Conservation (phyloP, 2,329 filamentous ascomycete species). For the Orbilia oligospora region DNA sequence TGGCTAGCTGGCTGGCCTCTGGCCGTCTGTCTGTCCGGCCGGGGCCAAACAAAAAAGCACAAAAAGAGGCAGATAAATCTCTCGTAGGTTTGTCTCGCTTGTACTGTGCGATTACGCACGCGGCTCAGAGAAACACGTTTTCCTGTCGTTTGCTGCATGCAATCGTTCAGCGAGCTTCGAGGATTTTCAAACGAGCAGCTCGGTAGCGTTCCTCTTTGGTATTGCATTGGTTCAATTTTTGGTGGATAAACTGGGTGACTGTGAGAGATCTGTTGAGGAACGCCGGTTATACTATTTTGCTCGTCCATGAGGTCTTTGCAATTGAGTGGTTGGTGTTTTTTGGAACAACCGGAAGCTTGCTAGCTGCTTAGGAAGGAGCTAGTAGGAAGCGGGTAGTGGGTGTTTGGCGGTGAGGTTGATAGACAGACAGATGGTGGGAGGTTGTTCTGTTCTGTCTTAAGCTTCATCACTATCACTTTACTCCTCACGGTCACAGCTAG, state of each 20-base stretch:
- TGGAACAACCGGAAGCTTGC: no score
- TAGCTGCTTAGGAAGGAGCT: no score
- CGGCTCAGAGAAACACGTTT: constrained; percentile 54
- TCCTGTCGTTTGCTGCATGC: constrained; percentile 28
- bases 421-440: no score
- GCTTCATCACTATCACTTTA: neutral
- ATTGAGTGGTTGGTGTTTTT: no score
- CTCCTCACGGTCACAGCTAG: neutral
- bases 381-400: no score
- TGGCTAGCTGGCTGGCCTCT: neutral
- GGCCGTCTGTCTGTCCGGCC: no score
- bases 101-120: constrained; percentile 51
- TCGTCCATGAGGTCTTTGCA: no score
- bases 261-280: no score
- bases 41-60: no score
- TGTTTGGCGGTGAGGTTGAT: neutral
- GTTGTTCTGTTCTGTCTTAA: neutral
- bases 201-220: neutral
- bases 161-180: constrained; percentile 35
- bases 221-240: neutral
- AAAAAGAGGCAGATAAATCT: constrained; percentile 17
- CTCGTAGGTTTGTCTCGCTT: constrained; percentile 27
- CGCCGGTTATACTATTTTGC: no score
- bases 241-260: neutral
- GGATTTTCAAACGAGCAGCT: constrained; percentile 9